Conservation (phyloP, 768 basidiomycete species). For the Pilatotrama ljubarskyi region DNA sequence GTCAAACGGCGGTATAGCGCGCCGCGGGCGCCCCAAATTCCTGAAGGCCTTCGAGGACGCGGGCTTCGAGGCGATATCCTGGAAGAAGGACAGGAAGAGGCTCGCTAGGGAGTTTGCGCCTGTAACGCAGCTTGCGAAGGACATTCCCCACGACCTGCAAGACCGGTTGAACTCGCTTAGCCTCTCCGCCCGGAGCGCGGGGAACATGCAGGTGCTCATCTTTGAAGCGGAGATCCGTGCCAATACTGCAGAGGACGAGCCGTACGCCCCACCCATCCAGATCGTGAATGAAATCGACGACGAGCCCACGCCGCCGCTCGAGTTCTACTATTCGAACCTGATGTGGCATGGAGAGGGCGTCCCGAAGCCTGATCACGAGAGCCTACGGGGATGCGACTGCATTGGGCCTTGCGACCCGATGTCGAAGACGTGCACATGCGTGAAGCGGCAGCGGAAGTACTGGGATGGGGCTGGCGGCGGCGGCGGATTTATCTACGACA, state of each 20-base stretch:
- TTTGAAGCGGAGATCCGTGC: conserved; percentile 68
- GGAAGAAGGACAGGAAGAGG: conserved; percentile 20
- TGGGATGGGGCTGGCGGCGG: conserved; percentile 39
- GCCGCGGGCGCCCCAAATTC: not conserved
- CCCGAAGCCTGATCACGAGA: conserved; percentile 58
- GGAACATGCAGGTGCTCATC: conserved; percentile 48
- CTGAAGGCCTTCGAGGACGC: conserved; percentile 9
- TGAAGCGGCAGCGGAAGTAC: conserved; percentile 52
- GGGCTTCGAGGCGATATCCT: conserved; percentile 23
- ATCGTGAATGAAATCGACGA: conserved; percentile 69
- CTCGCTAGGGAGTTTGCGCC: conserved; percentile 24
- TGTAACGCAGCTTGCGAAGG: conserved; percentile 32
- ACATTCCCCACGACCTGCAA: conserved; percentile 64
- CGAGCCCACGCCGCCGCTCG: conserved; percentile 76
- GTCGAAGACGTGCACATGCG: conserved; percentile 71
- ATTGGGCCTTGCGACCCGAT: conserved; percentile 73
- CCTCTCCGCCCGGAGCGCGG: conserved; percentile 36
- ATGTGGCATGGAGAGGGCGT: conserved; percentile 76
- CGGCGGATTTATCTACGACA: conserved; percentile 70
- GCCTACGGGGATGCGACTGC: conserved; percentile 71
- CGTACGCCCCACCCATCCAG: conserved; percentile 63
- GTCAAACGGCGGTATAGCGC: not conserved
- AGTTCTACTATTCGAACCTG: conserved; percentile 84
- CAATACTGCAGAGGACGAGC: conserved; percentile 67
- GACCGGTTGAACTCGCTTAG: conserved; percentile 63